Evolutionary conservation across 768 basidiomycete genomes (phyloP).

Genomic region (Heimioporus sp.): DNA sequence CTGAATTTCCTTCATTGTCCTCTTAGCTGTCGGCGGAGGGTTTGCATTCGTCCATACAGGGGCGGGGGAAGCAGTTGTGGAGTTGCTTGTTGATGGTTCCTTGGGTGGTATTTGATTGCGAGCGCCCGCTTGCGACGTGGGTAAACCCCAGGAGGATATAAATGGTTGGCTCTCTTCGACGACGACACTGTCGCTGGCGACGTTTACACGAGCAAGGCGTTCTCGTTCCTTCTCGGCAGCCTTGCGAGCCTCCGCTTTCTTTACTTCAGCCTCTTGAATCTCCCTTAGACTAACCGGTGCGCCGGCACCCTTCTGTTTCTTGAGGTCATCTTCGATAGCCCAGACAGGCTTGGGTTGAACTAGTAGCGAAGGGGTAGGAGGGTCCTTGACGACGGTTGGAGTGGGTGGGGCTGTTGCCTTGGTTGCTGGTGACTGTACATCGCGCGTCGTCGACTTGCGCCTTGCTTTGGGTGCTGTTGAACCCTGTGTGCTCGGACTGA

Average conservation of each 20-base stretch:
- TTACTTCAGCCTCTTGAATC: conserved; percentile 92
- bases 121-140: conserved; percentile 74
- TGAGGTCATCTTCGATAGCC: conserved; percentile 67
- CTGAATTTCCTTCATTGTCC: conserved; percentile 98
- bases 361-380: conserved; percentile 20
- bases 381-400: conserved; percentile 15
- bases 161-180: conserved; percentile 60
- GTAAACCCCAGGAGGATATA: conserved; percentile 80
- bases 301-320: conserved; percentile 46
- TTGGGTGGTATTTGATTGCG: conserved; percentile 42
- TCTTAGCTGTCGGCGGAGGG: conserved; percentile 62
- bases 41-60: conserved; percentile 75
- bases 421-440: conserved; percentile 19
- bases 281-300: conserved; percentile 76
- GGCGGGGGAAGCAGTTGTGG: conserved; percentile 30
- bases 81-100: conserved; percentile 33
- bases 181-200: conserved; percentile 33
- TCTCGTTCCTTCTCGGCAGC: conserved; percentile 72
- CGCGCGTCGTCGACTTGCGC: conserved; percentile 27
- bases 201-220: conserved; percentile 48
- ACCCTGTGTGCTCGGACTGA: conserved; percentile 16
- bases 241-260: conserved; percentile 75
- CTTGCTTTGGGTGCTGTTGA: conserved; percentile 23
- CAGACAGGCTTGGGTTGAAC: conserved; percentile 53
- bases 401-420: conserved; percentile 14